Conservation (phyloP, 768 basidiomycete species). For the Boletus sp. region DNA sequence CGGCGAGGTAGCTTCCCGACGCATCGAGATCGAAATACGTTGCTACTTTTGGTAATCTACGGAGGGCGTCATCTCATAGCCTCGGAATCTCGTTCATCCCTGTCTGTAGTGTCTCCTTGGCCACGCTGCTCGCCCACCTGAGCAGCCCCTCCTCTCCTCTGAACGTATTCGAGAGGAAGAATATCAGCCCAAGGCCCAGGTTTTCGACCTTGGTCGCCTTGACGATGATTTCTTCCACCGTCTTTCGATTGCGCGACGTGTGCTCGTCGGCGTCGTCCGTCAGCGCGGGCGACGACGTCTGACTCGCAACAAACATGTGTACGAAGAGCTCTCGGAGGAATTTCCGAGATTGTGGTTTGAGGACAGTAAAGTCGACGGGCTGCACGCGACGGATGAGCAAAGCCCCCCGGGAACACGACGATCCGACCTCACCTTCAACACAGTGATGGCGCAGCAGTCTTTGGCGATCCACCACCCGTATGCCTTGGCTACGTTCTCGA, state of each 20-base stretch:
- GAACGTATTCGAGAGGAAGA: constrained; percentile 56
- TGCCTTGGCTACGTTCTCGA: constrained; percentile 75
- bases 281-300: constrained; percentile 67
- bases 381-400: constrained; percentile 29
- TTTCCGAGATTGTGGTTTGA: constrained; percentile 58
- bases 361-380: constrained; percentile 83
- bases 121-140: constrained; percentile 66
- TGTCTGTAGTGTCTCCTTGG: constrained; percentile 65
- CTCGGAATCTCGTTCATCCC: constrained; percentile 55
- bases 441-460: constrained; percentile 66
- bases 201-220: constrained; percentile 65
- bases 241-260: constrained; percentile 51
- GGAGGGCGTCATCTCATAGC: constrained; percentile 6
- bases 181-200: constrained; percentile 73
- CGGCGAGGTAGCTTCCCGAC: not conserved
- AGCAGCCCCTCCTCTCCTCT: constrained; percentile 46
- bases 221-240: constrained; percentile 77
- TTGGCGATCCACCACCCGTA: constrained; percentile 95
- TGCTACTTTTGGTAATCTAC: not conserved
- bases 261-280: constrained; percentile 32
- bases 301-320: constrained; percentile 71
- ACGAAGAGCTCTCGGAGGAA: constrained; percentile 75
- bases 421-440: constrained; percentile 68
- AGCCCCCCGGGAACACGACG: not conserved
- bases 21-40: not conserved